A percentile compares a stretch with the other conserved stretches of the same genome.
Conservation (phyloP, 2,329 filamentous ascomycete species). For the Davidsoniella virescens region DNA sequence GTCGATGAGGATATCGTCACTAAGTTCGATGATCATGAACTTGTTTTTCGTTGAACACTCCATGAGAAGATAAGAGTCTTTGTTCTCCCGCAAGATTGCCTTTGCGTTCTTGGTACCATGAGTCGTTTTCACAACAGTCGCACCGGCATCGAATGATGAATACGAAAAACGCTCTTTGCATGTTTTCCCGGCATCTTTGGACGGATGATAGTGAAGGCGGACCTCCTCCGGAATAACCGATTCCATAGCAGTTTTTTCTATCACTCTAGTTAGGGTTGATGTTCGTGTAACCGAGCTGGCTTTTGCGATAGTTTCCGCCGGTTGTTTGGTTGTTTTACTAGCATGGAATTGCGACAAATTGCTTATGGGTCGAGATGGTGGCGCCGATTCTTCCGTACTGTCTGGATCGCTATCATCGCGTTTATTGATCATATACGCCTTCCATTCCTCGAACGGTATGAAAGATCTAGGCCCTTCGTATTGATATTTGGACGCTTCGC, state of each 20-base stretch:
- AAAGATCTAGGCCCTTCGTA: background rate
- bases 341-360: background rate
- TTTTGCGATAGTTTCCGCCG: background rate
- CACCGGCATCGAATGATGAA: conserved; percentile 91
- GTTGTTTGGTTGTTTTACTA: no score
- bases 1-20: conserved; percentile 72
- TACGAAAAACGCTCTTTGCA: conserved; percentile 98
- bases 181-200: conserved; percentile 89
- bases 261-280: background rate
- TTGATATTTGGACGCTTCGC: no score
- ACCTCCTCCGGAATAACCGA: background rate
- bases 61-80: conserved; percentile 96
- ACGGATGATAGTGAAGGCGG: conserved; percentile 35
- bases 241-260: background rate
- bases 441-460: conserved; percentile 12
- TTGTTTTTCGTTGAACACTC: conserved; percentile 78
- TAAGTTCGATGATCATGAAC: conserved; percentile 87
- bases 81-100: conserved; percentile 84
- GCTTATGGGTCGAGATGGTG: background rate
- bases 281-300: background rate
- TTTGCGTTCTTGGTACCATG: conserved; percentile 73
- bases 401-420: background rate
- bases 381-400: background rate
- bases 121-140: conserved; percentile 83
- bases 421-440: conserved; percentile 8